Conservation (phyloP, 441 rosid species). For the Adansonia grandidieri region DNA sequence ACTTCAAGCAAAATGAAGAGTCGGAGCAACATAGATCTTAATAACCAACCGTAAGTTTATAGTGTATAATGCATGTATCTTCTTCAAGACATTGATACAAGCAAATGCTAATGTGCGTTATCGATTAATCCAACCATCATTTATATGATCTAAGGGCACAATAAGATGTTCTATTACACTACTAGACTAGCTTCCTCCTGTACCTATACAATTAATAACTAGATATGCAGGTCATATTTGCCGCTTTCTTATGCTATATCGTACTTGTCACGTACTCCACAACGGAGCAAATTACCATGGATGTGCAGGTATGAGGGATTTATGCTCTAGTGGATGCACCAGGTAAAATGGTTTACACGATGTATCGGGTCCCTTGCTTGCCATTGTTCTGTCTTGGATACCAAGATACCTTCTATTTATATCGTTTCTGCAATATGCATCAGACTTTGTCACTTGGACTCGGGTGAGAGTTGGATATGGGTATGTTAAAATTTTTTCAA, state of each 20-base stretch:
- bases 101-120: background rate
- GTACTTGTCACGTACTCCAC: too few relatives aligned
- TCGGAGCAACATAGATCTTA: too few relatives aligned
- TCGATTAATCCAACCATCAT: background rate
- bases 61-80: background rate
- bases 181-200: background rate
- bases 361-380: background rate
- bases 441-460: too few relatives aligned
- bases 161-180: background rate
- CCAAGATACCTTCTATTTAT: background rate
- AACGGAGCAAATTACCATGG: too few relatives aligned
- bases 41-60: too few relatives aligned
- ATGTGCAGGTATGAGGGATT: background rate
- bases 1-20: too few relatives aligned
- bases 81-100: background rate
- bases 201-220: background rate
- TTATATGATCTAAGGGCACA: background rate
- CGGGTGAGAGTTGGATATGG: too few relatives aligned
- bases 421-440: background rate
- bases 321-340: background rate
- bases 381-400: background rate
- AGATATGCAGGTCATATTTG: background rate
- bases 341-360: background rate
- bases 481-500: too few relatives aligned
- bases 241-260: background rate